A percentile compares a stretch with the other conserved stretches of the same genome.
Evolutionary conservation across 331 rosid species (phyloP).

Genomic region (Dryas integrifolia): DNA sequence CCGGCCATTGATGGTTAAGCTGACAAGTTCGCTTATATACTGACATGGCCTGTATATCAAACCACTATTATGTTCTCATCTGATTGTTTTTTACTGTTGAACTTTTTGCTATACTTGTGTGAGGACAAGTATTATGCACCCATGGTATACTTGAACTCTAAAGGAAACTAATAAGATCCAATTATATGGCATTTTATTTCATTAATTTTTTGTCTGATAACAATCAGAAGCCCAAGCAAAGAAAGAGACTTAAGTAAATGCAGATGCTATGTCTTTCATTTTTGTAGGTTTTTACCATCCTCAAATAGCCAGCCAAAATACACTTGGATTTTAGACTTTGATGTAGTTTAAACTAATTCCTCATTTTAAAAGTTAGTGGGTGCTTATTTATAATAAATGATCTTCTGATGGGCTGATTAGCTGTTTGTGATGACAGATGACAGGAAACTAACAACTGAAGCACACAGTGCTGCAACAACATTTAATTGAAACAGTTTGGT

Average conservation of each 20-base stretch:
- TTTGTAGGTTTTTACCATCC: too few species aligned
- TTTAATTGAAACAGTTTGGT: conserved; percentile 22
- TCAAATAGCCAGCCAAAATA: too few species aligned
- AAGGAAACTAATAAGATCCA: background rate
- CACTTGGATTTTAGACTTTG: too few species aligned
- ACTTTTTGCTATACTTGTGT: background rate
- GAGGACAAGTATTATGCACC: background rate
- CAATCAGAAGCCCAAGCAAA: background rate
- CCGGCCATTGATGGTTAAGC: background rate
- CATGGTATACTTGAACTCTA: too few species aligned
- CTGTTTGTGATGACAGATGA: conserved; percentile 41
- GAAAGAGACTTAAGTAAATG: background rate
- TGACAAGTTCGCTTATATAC: background rate
- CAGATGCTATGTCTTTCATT: background rate
- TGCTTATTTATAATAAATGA: background rate
- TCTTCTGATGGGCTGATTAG: conserved; percentile 23
- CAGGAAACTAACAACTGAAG: conserved; percentile 41
- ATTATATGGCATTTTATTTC: background rate
- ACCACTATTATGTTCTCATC: background rate
- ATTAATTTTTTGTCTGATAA: background rate
- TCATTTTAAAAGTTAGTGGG: background rate
- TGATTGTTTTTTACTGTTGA: background rate
- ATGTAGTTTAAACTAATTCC: background rate
- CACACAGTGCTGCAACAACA: conserved; percentile 43
- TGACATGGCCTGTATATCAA: background rate